phyloP scores from a whole-genome alignment of 352 stramenopile species.

The Phytophthora sansomeana region DNA sequence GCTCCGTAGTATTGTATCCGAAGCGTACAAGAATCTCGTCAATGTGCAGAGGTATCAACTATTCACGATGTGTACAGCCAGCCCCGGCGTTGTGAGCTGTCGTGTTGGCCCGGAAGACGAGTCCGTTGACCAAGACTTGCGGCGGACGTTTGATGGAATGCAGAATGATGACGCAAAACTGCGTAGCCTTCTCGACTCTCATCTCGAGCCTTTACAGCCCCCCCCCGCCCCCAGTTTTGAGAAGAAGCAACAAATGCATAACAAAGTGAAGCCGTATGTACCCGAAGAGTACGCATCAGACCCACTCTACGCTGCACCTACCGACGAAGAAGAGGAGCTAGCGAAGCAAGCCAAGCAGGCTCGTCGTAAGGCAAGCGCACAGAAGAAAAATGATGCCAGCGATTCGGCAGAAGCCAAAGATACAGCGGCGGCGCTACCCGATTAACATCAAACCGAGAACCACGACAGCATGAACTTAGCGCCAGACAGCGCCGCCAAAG shows the following conservation, averaged over 20 bases:
- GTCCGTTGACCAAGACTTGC: slow-evolving; percentile 2
- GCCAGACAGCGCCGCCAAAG: neutral
- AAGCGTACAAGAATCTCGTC: slow-evolving; percentile 4
- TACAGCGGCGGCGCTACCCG: neutral
- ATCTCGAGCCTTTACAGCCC: neutral
- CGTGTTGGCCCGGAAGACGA: neutral
- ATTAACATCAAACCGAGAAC: neutral
- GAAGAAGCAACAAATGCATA: slow-evolving; percentile 23
- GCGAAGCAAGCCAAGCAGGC: slow-evolving; percentile 2
- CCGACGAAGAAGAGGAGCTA: slow-evolving; percentile 6
- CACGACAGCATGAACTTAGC: neutral
- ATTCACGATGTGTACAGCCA: neutral
- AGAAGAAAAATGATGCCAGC: neutral
- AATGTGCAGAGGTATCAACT: slow-evolving; percentile 10
- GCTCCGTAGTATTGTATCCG: neutral
- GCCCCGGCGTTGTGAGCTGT: neutral
- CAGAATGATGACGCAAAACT: neutral
- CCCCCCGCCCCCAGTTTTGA: slow-evolving; percentile 12
- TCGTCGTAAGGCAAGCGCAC: neutral
- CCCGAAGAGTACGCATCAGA: too few species aligned
- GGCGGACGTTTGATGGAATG: slow-evolving; percentile 1
- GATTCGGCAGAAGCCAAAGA: neutral
- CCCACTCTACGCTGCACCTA: neutral
- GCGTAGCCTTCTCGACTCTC: neutral
- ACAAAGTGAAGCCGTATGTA: slow-evolving; percentile 23